Conservation (phyloP, 2,329 filamentous ascomycete species). For the Nannizzia gypsea region DNA sequence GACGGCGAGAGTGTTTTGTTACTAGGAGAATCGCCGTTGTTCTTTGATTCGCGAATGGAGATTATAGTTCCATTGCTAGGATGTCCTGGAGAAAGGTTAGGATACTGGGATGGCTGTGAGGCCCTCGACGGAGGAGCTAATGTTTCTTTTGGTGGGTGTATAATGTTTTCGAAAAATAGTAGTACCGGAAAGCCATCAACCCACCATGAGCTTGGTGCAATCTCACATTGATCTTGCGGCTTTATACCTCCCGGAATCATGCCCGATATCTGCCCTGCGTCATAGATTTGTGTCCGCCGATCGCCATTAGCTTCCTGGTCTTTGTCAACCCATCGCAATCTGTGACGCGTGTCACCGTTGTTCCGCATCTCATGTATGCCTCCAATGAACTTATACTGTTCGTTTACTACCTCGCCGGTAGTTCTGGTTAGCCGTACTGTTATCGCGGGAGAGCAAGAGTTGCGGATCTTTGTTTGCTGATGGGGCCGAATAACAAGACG, state of each 20-base stretch:
- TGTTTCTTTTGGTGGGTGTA: slow-evolving; percentile 1
- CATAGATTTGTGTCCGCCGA: slow-evolving; percentile 22
- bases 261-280: slow-evolving; percentile 19
- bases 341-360: slow-evolving; percentile 9
- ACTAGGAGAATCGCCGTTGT: background rate
- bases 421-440: slow-evolving; percentile 18
- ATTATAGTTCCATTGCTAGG: background rate
- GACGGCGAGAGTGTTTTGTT: background rate
- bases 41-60: background rate
- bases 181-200: slow-evolving; percentile 17
- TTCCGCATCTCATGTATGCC: slow-evolving; percentile 22
- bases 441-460: slow-evolving; percentile 21
- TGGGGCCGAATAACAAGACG: slow-evolving; percentile 22
- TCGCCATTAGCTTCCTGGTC: slow-evolving; percentile 18
- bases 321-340: slow-evolving; percentile 25
- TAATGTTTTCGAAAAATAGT: slow-evolving; percentile 25
- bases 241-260: slow-evolving; percentile 21
- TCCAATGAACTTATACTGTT: slow-evolving; percentile 29
- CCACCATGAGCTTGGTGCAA: slow-evolving; percentile 21
- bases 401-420: slow-evolving; percentile 12
- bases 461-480: slow-evolving; percentile 7
- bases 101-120: too few relatives aligned
- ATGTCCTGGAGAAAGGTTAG: too few relatives aligned
- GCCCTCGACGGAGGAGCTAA: background rate
- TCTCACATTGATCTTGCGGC: slow-evolving; percentile 11